These are phyloP conservation scores for Pistacia atlantica DNA, from an alignment of 345 rosid genomes.

Conservation along the genomic window DNA sequence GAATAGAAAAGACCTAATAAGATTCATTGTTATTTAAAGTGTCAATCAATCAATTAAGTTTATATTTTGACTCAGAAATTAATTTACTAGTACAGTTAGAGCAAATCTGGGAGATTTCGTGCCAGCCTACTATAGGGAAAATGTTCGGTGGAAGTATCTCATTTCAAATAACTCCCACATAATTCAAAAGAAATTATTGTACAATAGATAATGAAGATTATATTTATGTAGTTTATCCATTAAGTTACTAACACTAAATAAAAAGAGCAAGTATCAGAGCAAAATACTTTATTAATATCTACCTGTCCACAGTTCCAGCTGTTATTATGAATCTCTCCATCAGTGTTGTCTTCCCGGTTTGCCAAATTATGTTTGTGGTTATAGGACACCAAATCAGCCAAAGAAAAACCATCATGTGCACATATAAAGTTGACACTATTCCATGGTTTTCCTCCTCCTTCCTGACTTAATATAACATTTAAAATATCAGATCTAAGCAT, in stretches of 20 bases:
- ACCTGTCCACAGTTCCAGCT: slow-evolving; percentile 99
- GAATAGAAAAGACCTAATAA: too few relatives aligned
- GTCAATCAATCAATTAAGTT: too few relatives aligned
- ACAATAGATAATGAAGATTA: not conserved
- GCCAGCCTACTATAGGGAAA: not conserved
- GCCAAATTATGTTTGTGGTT: slow-evolving; percentile 89
- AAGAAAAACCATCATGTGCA: slow-evolving; percentile 94
- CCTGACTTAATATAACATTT: slow-evolving; percentile 43
- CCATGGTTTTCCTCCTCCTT: slow-evolving; percentile 96
- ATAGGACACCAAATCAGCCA: slow-evolving; percentile 89
- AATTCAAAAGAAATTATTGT: not conserved
- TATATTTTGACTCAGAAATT: too few relatives aligned
- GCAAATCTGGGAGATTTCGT: too few relatives aligned
- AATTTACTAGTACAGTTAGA: too few relatives aligned
- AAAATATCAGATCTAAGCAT: not conserved
- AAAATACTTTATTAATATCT: not conserved
- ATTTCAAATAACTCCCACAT: too few relatives aligned
- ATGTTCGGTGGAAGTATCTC: not conserved
- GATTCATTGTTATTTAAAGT: too few relatives aligned
- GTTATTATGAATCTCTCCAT: slow-evolving; percentile 87
- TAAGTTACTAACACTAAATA: not conserved
- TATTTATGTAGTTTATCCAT: not conserved
- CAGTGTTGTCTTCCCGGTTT: slow-evolving; percentile 92
- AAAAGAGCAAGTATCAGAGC: not conserved
- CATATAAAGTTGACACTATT: slow-evolving; percentile 89